Evolutionary conservation across 2,329 filamentous ascomycete genomes (phyloP).

Genomic region (Hymenoscyphus fructigenus): DNA sequence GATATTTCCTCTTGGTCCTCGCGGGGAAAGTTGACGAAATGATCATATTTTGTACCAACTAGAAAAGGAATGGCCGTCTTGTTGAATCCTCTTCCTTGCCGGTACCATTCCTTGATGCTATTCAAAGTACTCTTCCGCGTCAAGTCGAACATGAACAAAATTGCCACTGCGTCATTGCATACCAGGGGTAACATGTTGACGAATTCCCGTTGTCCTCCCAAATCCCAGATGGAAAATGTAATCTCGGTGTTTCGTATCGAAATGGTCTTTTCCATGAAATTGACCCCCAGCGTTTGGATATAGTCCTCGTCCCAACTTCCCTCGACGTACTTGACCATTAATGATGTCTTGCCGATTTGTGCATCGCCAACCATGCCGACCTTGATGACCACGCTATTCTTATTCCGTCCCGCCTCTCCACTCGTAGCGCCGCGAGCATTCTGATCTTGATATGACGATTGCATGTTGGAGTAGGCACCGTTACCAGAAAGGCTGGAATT

Average conservation of each 20-base stretch:
- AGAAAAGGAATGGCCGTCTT: slow-evolving; percentile 99
- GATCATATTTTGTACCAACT: slow-evolving; percentile 97
- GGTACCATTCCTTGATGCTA: slow-evolving; percentile 99
- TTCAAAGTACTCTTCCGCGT: slow-evolving; percentile 98
- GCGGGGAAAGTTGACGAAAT: slow-evolving; percentile 97
- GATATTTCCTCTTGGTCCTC: slow-evolving; percentile 99
- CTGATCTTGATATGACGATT: slow-evolving; percentile 36
- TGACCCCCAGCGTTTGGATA: slow-evolving; percentile 97
- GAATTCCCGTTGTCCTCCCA: slow-evolving; percentile 96
- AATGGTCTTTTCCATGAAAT: slow-evolving; percentile 99
- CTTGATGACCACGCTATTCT: slow-evolving; percentile 90
- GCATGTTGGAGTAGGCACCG: slow-evolving; percentile 34
- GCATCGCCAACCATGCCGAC: slow-evolving; percentile 99
- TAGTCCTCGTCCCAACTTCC: slow-evolving; percentile 99
- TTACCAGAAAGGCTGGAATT: slow-evolving; percentile 36
- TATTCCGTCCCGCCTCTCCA: slow-evolving; percentile 32
- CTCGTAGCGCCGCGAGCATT: slow-evolving; percentile 31
- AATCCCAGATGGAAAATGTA: slow-evolving; percentile 98
- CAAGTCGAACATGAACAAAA: slow-evolving; percentile 99
- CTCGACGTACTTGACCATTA: slow-evolving; percentile 99
- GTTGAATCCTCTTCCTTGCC: slow-evolving; percentile 96
- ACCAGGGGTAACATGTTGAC: slow-evolving; percentile 99
- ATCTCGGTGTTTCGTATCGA: slow-evolving; percentile 99
- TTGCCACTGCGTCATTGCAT: slow-evolving; percentile 97
- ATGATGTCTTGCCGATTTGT: slow-evolving; percentile 96